A percentile compares a stretch with the other conserved stretches of the same genome.
Evolutionary conservation across 169 alveolate species (phyloP).

Genomic region (Nephromyces sp.): DNA sequence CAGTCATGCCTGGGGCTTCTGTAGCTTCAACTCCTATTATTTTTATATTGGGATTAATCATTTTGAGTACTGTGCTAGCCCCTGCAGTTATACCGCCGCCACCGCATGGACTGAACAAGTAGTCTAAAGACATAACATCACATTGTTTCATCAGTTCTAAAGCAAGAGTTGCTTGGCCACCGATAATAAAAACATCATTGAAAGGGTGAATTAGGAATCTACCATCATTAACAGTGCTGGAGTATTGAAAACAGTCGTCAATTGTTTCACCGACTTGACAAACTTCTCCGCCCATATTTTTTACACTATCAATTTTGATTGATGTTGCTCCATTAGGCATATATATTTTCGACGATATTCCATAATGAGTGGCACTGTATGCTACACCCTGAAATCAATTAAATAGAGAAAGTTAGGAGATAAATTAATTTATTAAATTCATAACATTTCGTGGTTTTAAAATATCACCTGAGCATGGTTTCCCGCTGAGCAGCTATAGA

Average conservation of each 20-base stretch:
- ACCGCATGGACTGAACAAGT: conserved; percentile 2
- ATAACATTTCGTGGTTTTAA: background rate
- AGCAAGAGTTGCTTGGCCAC: conserved; percentile 35
- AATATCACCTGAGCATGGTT: conserved; percentile 44
- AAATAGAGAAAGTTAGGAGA: background rate
- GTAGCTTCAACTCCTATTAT: conserved; percentile 3
- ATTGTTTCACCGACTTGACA: conserved; percentile 21
- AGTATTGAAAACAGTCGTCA: conserved; percentile 26
- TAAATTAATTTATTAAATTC: background rate
- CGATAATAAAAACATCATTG: conserved; percentile 33
- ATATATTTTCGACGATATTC: conserved; percentile 38
- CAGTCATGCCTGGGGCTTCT: conserved; percentile 8
- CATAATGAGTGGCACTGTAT: conserved; percentile 34
- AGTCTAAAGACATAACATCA: background rate
- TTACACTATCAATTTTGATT: conserved; percentile 46
- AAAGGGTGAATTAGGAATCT: conserved; percentile 14
- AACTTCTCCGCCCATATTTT: conserved; percentile 28
- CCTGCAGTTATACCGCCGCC: conserved; percentile 7
- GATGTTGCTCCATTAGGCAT: conserved; percentile 51
- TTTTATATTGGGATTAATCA: background rate
- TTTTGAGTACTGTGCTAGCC: conserved; percentile 1
- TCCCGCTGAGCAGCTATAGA: conserved; percentile 44
- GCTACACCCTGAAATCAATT: conserved; percentile 54
- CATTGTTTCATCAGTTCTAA: background rate
- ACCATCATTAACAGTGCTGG: conserved; percentile 18